A percentile compares a stretch with the other conserved stretches of the same genome.
Conservation (phyloP, 306 rosid species). For the Urtica urens region DNA sequence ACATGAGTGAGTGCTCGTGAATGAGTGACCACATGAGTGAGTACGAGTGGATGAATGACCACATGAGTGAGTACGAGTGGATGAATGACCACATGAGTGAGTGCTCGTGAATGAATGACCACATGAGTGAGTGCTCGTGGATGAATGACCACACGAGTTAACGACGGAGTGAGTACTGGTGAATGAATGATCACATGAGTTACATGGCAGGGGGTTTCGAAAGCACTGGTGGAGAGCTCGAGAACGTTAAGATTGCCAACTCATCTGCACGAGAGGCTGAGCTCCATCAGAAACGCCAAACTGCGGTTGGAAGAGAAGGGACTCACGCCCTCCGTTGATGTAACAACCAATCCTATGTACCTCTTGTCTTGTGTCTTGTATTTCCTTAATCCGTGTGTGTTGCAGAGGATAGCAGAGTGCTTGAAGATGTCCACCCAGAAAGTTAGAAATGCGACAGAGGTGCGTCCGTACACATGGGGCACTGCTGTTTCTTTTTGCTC, state of each 20-base stretch:
- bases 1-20: too few species aligned
- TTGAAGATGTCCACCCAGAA: conserved; percentile 85
- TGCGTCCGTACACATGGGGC: conserved; percentile 12
- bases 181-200: too few species aligned
- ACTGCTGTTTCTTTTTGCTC: background rate
- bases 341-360: conserved; percentile 18
- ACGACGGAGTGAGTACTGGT: too few species aligned
- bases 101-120: too few species aligned
- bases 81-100: too few species aligned
- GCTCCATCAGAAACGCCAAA: conserved; percentile 79
- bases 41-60: too few species aligned
- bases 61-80: too few species aligned
- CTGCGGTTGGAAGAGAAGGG: conserved; percentile 68
- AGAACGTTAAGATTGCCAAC: conserved; percentile 80
- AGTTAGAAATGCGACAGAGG: conserved; percentile 95
- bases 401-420: conserved; percentile 71
- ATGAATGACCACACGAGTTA: too few species aligned
- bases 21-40: too few species aligned
- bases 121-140: too few species aligned
- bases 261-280: conserved; percentile 80
- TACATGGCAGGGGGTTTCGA: conserved; percentile 87
- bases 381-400: conserved; percentile 6
- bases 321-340: conserved; percentile 82
- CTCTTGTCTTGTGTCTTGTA: background rate
- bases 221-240: conserved; percentile 79